Evolutionary conservation across 140 eudicot species (phyloP).

Genomic region (Flaveria floridana): DNA sequence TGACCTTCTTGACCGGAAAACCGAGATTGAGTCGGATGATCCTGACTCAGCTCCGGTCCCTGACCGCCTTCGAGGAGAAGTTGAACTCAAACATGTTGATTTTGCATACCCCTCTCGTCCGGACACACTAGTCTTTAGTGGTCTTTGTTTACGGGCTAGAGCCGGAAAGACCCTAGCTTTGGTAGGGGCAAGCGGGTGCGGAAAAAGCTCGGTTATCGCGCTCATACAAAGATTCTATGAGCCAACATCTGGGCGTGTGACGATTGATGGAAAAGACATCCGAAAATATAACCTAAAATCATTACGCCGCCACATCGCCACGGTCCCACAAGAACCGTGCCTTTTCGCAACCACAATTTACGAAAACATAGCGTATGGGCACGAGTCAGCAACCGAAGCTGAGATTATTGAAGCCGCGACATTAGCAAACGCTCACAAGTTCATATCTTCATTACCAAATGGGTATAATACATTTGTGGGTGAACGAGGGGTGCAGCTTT

Average conservation of each 20-base stretch:
- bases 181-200: slow-evolving; percentile 91
- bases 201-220: slow-evolving; percentile 81
- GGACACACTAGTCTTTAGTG: slow-evolving; percentile 55
- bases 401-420: slow-evolving; percentile 85
- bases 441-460: slow-evolving; percentile 68
- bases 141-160: slow-evolving; percentile 63
- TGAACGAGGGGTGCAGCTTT: slow-evolving; percentile 83
- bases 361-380: slow-evolving; percentile 80
- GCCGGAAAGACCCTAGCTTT: slow-evolving; percentile 85
- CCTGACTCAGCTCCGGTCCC: slow-evolving; percentile 56
- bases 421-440: slow-evolving; percentile 78
- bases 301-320: slow-evolving; percentile 59
- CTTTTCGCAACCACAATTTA: slow-evolving; percentile 70
- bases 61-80: slow-evolving; percentile 79
- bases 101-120: slow-evolving; percentile 84
- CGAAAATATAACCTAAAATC: slow-evolving; percentile 72
- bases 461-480: slow-evolving; percentile 84
- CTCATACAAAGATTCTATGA: slow-evolving; percentile 75
- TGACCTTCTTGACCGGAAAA: slow-evolving; percentile 69
- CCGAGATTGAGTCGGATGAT: slow-evolving; percentile 84
- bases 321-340: slow-evolving; percentile 93
- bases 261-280: slow-evolving; percentile 75
- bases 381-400: slow-evolving; percentile 68
- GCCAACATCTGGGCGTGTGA: slow-evolving; percentile 70
- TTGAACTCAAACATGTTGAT: slow-evolving; percentile 78